These are phyloP conservation scores for Astraeus odoratus DNA, from an alignment of 768 basidiomycete genomes.

Conservation along the genomic window DNA sequence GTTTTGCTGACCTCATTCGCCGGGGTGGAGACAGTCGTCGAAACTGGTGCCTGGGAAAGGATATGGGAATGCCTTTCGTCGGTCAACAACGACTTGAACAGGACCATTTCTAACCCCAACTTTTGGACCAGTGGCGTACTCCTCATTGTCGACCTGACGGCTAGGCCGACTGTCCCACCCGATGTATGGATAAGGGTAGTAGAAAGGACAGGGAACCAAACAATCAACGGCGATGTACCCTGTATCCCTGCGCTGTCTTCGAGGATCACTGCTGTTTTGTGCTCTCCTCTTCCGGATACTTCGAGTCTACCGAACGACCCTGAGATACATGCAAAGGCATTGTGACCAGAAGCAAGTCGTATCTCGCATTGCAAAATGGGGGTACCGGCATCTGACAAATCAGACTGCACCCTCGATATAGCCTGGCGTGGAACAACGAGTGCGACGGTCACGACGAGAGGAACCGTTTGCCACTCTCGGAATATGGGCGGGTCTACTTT, in stretches of 20 bases:
- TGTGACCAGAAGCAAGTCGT: conserved; percentile 1
- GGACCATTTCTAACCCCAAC: conserved; percentile 10
- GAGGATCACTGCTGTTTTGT: conserved; percentile 7
- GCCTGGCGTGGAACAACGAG: conserved; percentile 27
- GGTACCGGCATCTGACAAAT: conserved; percentile 16
- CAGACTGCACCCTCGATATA: conserved; percentile 15
- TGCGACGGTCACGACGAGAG: conserved; percentile 25
- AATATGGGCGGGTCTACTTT: conserved; percentile 18
- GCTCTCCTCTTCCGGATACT: conserved; percentile 14
- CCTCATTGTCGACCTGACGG: conserved; percentile 9
- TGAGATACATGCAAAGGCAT: conserved; percentile 14
- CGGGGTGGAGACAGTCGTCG: not conserved
- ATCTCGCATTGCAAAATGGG: conserved; percentile 19
- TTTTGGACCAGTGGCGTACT: conserved; percentile 6
- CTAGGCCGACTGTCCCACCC: conserved; percentile 11
- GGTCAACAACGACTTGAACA: conserved; percentile 12
- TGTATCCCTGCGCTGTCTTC: not conserved
- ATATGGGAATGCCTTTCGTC: conserved; percentile 14
- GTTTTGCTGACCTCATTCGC: not conserved
- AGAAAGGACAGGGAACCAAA: conserved; percentile 15
- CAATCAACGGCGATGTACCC: conserved; percentile 12
- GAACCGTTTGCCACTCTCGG: conserved; percentile 23
- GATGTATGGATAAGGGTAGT: conserved; percentile 8
- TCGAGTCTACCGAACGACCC: conserved; percentile 17
- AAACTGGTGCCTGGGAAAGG: not conserved